Evolutionary conservation across 2,329 filamentous ascomycete species (phyloP).

Genomic region (Fusarium sp.): DNA sequence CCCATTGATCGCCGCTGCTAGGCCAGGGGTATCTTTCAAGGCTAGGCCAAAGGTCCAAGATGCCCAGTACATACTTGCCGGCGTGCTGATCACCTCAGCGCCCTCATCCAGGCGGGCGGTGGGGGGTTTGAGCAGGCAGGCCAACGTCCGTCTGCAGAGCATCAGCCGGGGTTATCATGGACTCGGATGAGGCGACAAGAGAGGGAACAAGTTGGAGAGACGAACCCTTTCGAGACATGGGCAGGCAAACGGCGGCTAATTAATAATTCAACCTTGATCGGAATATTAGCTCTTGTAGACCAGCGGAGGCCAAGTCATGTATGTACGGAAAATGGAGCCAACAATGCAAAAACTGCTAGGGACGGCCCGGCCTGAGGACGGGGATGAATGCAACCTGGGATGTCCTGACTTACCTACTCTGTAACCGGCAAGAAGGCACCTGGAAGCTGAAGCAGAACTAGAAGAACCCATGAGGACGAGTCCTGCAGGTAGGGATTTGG

Average conservation of each 20-base stretch:
- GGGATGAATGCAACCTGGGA: slow-evolving; percentile 34
- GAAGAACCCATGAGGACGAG: slow-evolving; percentile 17
- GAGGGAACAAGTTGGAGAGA: slow-evolving; percentile 11
- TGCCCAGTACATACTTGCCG: slow-evolving; percentile 9
- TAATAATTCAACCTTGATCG: slow-evolving; percentile 25
- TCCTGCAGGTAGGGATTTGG: slow-evolving; percentile 30
- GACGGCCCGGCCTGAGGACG: slow-evolving; percentile 41
- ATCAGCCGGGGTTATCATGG: slow-evolving; percentile 4
- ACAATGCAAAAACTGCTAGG: slow-evolving; percentile 38
- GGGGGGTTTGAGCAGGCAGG: slow-evolving; percentile 23
- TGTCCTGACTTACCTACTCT: slow-evolving; percentile 20
- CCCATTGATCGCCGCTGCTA: slow-evolving; percentile 43
- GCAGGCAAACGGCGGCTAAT: slow-evolving; percentile 34
- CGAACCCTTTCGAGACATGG: background rate
- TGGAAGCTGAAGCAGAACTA: slow-evolving; percentile 18
- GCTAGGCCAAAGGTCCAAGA: slow-evolving; percentile 16
- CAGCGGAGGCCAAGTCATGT: slow-evolving; percentile 24
- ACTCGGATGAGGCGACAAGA: slow-evolving; percentile 9
- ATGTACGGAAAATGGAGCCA: slow-evolving; percentile 15
- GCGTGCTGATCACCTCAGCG: slow-evolving; percentile 30
- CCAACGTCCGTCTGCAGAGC: slow-evolving; percentile 16
- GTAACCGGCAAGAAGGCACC: slow-evolving; percentile 21
- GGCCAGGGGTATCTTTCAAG: slow-evolving; percentile 32
- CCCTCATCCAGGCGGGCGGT: slow-evolving; percentile 20
- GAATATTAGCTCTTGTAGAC: slow-evolving; percentile 16